These are phyloP conservation scores for Sutorius eximius DNA, from an alignment of 1,284 basidiomycete species.

Conservation along the genomic window DNA sequence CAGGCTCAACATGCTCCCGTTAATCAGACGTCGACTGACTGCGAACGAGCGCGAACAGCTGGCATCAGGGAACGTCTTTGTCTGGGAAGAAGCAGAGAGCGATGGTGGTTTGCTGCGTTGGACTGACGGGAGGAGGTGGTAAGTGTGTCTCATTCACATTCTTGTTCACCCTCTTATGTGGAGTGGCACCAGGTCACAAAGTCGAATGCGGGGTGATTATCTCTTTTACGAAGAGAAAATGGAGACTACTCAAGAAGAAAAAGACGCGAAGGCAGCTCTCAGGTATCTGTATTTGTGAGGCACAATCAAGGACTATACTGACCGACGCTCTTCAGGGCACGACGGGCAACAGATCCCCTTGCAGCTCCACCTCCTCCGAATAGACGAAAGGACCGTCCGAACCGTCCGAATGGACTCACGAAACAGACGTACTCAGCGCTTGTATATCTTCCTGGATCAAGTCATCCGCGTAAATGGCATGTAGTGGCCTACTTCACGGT, in stretches of 20 bases:
- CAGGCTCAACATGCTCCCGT: constrained; percentile 62
- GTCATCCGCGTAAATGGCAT: constrained; percentile 69
- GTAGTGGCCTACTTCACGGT: constrained; percentile 79
- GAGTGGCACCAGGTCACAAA: constrained; percentile 62
- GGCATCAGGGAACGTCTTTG: constrained; percentile 71
- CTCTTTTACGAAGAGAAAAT: constrained; percentile 79
- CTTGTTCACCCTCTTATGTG: constrained; percentile 2
- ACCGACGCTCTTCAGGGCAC: constrained; percentile 45
- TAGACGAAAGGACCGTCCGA: constrained; percentile 67
- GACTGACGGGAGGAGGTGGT: constrained; percentile 79
- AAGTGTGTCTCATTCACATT: constrained; percentile 15
- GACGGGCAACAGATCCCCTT: constrained; percentile 59
- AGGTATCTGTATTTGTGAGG: constrained; percentile 43
- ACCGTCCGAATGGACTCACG: constrained; percentile 71
- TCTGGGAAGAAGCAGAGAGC: constrained; percentile 80
- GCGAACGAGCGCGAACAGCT: constrained; percentile 67
- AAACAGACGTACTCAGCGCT: constrained; percentile 79
- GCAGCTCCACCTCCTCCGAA: constrained; percentile 55
- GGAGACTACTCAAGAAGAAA: constrained; percentile 71
- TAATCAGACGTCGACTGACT: constrained; percentile 67
- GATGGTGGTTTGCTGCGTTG: constrained; percentile 73
- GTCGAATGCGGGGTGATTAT: constrained; percentile 78
- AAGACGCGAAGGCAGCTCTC: constrained; percentile 69
- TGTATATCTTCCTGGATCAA: constrained; percentile 57
- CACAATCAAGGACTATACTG: background rate